Percentiles rank a stretch among this genome's conserved stretches.
Evolutionary conservation across 331 rosid species (phyloP).

Genomic region (Prunus yedoensis): DNA sequence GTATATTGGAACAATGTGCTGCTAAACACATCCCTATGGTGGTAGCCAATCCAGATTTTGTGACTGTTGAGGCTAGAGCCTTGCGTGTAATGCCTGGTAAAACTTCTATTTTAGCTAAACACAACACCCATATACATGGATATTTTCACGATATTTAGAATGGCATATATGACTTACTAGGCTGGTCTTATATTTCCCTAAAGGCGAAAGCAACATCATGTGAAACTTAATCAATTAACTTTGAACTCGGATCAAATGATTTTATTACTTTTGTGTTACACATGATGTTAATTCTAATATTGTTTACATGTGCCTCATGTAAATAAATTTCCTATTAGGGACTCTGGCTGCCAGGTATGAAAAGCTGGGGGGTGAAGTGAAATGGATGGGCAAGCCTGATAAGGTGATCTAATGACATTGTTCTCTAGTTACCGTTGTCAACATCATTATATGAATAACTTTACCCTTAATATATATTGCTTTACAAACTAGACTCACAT

Average conservation of each 20-base stretch:
- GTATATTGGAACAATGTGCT: constrained; percentile 70
- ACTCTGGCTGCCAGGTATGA: constrained; percentile 85
- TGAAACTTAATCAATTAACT: too few species aligned
- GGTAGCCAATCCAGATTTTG: constrained; percentile 96
- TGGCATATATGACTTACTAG: too few species aligned
- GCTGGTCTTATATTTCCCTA: too few species aligned
- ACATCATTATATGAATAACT: not conserved
- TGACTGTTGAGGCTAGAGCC: constrained; percentile 86
- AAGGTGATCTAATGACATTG: constrained; percentile 47
- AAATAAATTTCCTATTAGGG: constrained; percentile 42
- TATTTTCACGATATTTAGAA: not conserved
- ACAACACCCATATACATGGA: not conserved
- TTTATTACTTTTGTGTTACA: not conserved
- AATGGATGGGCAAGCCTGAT: constrained; percentile 98
- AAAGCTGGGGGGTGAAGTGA: constrained; percentile 92
- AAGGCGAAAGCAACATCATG: too few species aligned
- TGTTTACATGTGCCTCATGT: constrained; percentile 12
- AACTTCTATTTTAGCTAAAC: constrained; percentile 13
- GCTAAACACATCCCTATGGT: constrained; percentile 90
- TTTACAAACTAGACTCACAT: not conserved
- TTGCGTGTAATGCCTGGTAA: constrained; percentile 96
- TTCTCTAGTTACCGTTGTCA: constrained; percentile 7
- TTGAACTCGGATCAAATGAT: not conserved
- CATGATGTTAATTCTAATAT: not conserved
- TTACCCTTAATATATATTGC: not conserved